Evolutionary conservation across 225 moss, liverwort and hornwort species (phyloP).

Genomic region (Marchantia paleacea): DNA sequence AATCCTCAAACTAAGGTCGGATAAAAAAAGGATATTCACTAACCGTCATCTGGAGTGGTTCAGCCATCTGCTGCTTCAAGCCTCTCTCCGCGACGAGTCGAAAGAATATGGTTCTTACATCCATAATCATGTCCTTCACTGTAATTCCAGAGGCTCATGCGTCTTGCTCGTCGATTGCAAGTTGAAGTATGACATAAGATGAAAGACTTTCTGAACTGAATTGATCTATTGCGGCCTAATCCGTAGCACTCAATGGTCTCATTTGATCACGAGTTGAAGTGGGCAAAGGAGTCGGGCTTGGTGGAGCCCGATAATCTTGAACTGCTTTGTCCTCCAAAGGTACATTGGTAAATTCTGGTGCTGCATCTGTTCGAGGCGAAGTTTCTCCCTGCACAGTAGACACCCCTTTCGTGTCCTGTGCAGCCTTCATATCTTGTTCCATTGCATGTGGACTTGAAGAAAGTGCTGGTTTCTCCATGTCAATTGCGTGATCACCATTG

Average conservation of each 20-base stretch:
- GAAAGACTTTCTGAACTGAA: too few species aligned
- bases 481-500: background rate
- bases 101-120: too few species aligned
- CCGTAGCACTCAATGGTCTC: background rate
- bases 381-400: background rate
- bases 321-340: background rate
- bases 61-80: too few species aligned
- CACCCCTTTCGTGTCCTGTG: background rate
- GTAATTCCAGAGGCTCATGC: too few species aligned
- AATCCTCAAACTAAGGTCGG: too few species aligned
- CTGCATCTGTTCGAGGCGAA: background rate
- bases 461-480: conserved; percentile 1
- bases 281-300: background rate
- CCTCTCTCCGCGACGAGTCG: too few species aligned
- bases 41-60: too few species aligned
- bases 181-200: too few species aligned
- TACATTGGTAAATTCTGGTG: background rate
- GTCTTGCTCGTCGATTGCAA: too few species aligned
- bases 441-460: background rate
- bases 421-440: conserved; percentile 11
- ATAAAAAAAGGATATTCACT: too few species aligned
- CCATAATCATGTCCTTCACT: too few species aligned
- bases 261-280: background rate
- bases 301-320: background rate
- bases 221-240: too few species aligned